Conservation (phyloP, 768 basidiomycete genomes). For the Leccinum disarticulatum region DNA sequence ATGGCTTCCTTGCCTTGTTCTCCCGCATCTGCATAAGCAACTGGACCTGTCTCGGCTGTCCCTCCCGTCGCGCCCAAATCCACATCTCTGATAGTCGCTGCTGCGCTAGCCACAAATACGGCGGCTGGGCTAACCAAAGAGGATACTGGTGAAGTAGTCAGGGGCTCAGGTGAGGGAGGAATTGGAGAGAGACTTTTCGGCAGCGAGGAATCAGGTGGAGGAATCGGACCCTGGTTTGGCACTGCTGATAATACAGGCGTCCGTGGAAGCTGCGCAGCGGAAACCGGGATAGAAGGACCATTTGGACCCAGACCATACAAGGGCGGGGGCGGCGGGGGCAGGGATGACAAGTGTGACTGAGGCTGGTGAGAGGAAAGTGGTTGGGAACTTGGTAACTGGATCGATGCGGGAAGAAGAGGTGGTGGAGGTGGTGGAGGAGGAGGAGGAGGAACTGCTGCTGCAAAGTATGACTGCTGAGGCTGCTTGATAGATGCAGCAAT, state of each 20-base stretch:
- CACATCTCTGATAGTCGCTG: slow-evolving; percentile 39
- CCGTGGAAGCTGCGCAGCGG: slow-evolving; percentile 11
- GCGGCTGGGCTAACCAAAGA: slow-evolving; percentile 8
- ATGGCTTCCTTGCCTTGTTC: slow-evolving; percentile 16
- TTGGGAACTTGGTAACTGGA: slow-evolving; percentile 16
- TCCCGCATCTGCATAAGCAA: background rate
- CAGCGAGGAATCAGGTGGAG: slow-evolving; percentile 7
- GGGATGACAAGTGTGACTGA: slow-evolving; percentile 20
- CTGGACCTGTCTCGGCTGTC: background rate
- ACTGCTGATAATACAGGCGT: background rate
- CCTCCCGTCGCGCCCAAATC: slow-evolving; percentile 44
- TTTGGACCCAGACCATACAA: slow-evolving; percentile 7
- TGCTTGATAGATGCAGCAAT: slow-evolving; percentile 6
- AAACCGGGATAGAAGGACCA: background rate
- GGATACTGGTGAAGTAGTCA: slow-evolving; percentile 21
- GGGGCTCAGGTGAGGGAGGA: slow-evolving; percentile 16
- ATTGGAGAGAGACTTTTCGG: slow-evolving; percentile 1
- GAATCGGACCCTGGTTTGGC: slow-evolving; percentile 6
- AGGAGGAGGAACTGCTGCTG: slow-evolving; percentile 18
- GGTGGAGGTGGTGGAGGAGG: background rate
- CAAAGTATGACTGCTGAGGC: slow-evolving; percentile 15
- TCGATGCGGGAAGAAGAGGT: background rate
- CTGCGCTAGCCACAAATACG: slow-evolving; percentile 19
- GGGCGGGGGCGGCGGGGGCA: slow-evolving; percentile 9
- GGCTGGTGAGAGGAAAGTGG: slow-evolving; percentile 19